These are phyloP conservation scores for Magnaporthiopsis poae DNA, from an alignment of 2,329 filamentous ascomycete genomes.

Conservation along the genomic window DNA sequence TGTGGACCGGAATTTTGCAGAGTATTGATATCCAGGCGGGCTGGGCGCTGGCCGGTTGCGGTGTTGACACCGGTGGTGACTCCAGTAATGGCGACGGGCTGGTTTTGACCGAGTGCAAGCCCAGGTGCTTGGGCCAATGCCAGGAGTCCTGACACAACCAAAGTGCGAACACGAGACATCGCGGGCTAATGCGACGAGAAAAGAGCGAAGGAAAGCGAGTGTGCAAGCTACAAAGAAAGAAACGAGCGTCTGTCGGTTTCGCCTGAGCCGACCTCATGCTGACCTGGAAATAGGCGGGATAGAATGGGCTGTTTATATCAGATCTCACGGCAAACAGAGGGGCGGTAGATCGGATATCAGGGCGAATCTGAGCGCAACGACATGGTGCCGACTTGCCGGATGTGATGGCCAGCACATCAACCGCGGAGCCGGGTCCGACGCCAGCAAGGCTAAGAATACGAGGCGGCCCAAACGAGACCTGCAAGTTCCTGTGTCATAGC, in stretches of 20 bases:
- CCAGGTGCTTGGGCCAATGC: background rate
- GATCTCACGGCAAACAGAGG: background rate
- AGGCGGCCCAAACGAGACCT: background rate
- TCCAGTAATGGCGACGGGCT: conserved; percentile 22
- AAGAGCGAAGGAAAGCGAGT: background rate
- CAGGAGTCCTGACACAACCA: background rate
- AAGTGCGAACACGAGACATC: background rate
- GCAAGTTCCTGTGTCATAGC: background rate
- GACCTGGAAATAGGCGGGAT: background rate
- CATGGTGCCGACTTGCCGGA: background rate
- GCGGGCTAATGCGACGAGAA: background rate
- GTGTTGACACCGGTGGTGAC: conserved; percentile 20
- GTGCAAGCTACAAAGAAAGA: background rate
- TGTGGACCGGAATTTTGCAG: conserved; percentile 27
- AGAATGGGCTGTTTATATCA: background rate
- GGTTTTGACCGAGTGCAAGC: conserved; percentile 1
- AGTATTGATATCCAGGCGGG: conserved; percentile 33
- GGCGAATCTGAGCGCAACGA: background rate
- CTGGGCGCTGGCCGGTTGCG: conserved; percentile 26
- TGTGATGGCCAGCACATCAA: background rate
- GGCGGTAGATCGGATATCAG: background rate
- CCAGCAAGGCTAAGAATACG: background rate
- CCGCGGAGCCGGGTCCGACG: background rate
- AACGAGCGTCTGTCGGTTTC: background rate
- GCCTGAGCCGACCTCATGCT: background rate